These are phyloP conservation scores for Fonsecaea nubica DNA, from an alignment of 2,329 filamentous ascomycete genomes.

Conservation along the genomic window DNA sequence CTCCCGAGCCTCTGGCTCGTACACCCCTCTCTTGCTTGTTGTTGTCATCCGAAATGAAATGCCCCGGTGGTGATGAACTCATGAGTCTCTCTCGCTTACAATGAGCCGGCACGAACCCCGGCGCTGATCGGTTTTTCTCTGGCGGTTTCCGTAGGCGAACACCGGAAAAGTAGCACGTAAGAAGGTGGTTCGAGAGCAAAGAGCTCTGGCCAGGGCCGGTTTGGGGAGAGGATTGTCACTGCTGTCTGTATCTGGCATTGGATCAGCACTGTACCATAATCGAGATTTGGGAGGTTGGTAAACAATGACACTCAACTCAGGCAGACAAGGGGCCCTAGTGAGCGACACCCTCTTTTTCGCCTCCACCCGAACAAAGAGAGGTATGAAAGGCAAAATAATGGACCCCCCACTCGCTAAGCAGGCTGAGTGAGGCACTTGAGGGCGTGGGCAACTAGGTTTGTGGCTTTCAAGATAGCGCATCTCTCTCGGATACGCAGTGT, in stretches of 20 bases:
- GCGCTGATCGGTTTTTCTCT: not conserved
- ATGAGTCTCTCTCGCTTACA: constrained; percentile 1
- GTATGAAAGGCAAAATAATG: not conserved
- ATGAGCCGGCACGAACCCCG: constrained; percentile 1
- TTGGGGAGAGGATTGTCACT: not conserved
- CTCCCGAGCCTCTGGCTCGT: not conserved
- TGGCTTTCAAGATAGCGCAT: constrained; percentile 5
- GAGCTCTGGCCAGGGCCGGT: not conserved
- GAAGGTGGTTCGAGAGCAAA: not conserved
- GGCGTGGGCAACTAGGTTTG: not conserved
- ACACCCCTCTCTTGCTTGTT: not conserved
- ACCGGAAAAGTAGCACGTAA: not conserved
- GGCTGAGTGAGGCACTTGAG: not conserved
- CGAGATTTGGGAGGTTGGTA: not conserved
- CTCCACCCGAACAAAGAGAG: not conserved
- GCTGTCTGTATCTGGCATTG: not conserved
- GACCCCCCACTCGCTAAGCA: constrained; percentile 1
- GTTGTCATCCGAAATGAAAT: not conserved
- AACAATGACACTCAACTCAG: not conserved
- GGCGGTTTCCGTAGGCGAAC: constrained; percentile 1
- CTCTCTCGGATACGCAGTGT: constrained; percentile 1
- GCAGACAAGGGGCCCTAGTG: not conserved
- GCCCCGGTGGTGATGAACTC: not conserved
- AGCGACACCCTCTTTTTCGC: not conserved
- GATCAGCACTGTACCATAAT: not conserved